These are phyloP conservation scores for Suaeda aralocaspica DNA, from an alignment of 148 eudicot genomes.

Conservation along the genomic window DNA sequence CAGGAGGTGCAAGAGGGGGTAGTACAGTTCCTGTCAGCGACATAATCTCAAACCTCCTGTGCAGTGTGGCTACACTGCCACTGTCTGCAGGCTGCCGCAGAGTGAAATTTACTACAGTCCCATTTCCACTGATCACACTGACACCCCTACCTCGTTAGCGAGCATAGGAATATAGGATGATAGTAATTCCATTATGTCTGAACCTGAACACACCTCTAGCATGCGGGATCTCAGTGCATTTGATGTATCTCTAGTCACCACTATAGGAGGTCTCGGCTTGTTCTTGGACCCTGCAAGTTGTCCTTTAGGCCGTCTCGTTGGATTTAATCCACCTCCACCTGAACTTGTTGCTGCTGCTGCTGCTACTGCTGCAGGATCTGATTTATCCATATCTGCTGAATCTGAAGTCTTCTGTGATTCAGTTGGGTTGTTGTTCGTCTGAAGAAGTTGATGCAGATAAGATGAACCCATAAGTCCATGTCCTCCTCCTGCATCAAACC, in stretches of 20 bases:
- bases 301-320: conserved; percentile 32
- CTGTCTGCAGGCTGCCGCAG: conserved; percentile 22
- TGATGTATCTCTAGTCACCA: conserved; percentile 36
- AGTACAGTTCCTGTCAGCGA: conserved; percentile 35
- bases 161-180: conserved; percentile 28
- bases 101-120: conserved; percentile 28
- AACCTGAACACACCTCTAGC: conserved; percentile 31
- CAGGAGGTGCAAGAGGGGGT: conserved; percentile 55
- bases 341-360: conserved; percentile 10
- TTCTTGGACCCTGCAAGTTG: conserved; percentile 37
- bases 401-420: conserved; percentile 26
- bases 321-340: conserved; percentile 15
- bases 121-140: conserved; percentile 33
- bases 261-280: conserved; percentile 35
- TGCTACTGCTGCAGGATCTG: conserved; percentile 12
- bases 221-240: conserved; percentile 36
- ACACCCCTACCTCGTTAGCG: conserved; percentile 28
- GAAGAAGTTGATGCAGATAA: conserved; percentile 15
- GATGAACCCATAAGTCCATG: conserved; percentile 9
- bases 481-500: conserved; percentile 17
- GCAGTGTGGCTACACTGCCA: conserved; percentile 22
- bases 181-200: conserved; percentile 32
- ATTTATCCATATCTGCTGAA: conserved; percentile 14
- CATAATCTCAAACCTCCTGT: conserved; percentile 36
- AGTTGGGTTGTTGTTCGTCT: conserved; percentile 6